Evolutionary conservation across 495 filamentous ascomycete genomes (phyloP), one percentile per base, ranked within the genome.

Genomic region (Clavariopsis aquatica): DNA sequence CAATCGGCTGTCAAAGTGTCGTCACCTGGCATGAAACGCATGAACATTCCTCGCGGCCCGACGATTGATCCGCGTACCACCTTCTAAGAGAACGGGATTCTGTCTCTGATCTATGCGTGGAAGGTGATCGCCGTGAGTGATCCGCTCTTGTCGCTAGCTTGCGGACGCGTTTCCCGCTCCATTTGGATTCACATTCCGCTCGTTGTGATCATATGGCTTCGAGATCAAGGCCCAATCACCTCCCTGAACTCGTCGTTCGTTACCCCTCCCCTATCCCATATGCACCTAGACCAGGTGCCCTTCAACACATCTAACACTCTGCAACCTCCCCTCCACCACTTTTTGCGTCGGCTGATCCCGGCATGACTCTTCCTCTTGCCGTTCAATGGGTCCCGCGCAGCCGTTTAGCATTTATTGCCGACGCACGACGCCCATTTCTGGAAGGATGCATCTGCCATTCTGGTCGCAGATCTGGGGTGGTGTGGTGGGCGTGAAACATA

Each of bases 401-500:
- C 31, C 10, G 54, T 57, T 57, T 45, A 22, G 15, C 20, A 23
- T 57, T 57, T 57, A 57, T 57, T 57, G 54, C 54, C 54, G 31
- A 34, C 12, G 8, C 6, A n/a, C 3, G 38, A n/a, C 38, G 20
- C 2, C 36, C 7, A 34, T 34, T 57, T 57, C 54, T 57, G 31
- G 54, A 57, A 57, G 54, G 31, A 24, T 19, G 29, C 13, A 4
- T 3, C 20, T 43, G 38, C 5, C 4, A 24, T 10, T 24, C 5
- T 20, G 28, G 29, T 41, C 9, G 28, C 3, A 10, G 10, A 29
- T 54, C 54, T 9, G 8, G 23, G 57, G 17, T 20, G 45, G 23
- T 52, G 57, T 26, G 13, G 49, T 46, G 49, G 28, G 57, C 17
- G 23, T 62, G 59, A 62, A 62, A 62, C 59, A n/a, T 29, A 5